These are phyloP conservation scores for Cytospora mali DNA, from an alignment of 2,329 filamentous ascomycete genomes.

Conservation along the genomic window DNA sequence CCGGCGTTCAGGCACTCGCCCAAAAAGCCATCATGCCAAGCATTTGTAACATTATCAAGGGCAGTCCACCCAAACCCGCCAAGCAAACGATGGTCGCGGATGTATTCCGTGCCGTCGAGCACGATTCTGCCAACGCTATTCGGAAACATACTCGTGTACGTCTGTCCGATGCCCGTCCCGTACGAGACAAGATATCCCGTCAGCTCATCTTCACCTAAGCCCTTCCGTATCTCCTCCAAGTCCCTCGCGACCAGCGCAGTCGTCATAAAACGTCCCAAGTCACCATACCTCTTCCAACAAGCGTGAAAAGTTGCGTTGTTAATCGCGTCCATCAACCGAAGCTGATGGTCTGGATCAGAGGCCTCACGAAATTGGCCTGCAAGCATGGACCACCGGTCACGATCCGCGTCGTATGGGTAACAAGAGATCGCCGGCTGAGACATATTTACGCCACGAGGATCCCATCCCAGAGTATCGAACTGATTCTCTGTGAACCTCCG, in stretches of 20 bases:
- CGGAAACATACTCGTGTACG: conserved; percentile 55
- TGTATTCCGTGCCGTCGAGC: conserved; percentile 52
- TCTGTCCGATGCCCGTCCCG: conserved; percentile 55
- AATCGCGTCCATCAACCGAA: conserved; percentile 49
- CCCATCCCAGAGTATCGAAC: conserved; percentile 56
- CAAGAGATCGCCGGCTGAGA: conserved; percentile 50
- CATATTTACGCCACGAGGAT: conserved; percentile 55
- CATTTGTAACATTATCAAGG: conserved; percentile 52
- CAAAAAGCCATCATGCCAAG: conserved; percentile 53
- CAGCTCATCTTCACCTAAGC: conserved; percentile 49
- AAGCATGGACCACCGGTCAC: conserved; percentile 50
- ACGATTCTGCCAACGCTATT: conserved; percentile 51
- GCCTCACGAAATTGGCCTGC: conserved; percentile 43
- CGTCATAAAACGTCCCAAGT: conserved; percentile 49
- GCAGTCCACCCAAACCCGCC: conserved; percentile 50
- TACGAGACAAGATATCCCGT: conserved; percentile 55
- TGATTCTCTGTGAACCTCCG: conserved; percentile 45
- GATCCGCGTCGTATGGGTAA: conserved; percentile 48
- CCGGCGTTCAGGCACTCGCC: conserved; percentile 54
- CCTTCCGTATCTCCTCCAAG: conserved; percentile 51
- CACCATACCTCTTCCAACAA: conserved; percentile 47
- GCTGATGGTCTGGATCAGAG: conserved; percentile 40
- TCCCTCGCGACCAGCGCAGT: conserved; percentile 53
- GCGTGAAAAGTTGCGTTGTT: conserved; percentile 48
- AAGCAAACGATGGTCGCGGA: conserved; percentile 47